Evolutionary conservation across 1,284 basidiomycete genomes (phyloP).

Genomic region (Gastroboletus turbinatus): DNA sequence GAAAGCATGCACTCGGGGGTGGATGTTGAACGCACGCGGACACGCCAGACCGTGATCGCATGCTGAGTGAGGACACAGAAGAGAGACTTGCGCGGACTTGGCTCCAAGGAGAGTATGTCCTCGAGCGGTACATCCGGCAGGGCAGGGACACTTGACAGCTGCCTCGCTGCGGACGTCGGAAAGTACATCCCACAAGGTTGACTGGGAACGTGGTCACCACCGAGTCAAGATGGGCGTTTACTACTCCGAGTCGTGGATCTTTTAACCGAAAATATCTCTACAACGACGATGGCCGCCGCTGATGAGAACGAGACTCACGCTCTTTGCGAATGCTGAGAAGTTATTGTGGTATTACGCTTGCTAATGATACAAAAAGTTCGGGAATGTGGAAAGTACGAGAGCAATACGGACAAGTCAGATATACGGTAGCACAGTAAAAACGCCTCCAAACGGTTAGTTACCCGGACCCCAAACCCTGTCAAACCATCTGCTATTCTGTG

Average conservation of each 20-base stretch:
- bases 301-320: slow-evolving; percentile 16
- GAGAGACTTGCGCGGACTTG: slow-evolving; percentile 73
- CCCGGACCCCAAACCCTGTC: slow-evolving; percentile 25
- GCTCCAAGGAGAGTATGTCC: slow-evolving; percentile 55
- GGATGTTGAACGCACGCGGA: slow-evolving; percentile 59
- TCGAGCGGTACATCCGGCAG: slow-evolving; percentile 63
- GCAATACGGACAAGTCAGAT: slow-evolving; percentile 15
- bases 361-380: slow-evolving; percentile 35
- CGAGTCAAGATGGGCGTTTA: not conserved
- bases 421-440: slow-evolving; percentile 21
- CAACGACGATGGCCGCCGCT: not conserved
- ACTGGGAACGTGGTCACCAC: not conserved
- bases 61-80: slow-evolving; percentile 74
- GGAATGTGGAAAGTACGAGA: slow-evolving; percentile 11
- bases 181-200: slow-evolving; percentile 65
- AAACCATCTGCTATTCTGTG: slow-evolving; percentile 27
- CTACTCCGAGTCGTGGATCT: not conserved
- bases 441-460: slow-evolving; percentile 9
- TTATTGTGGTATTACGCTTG: slow-evolving; percentile 28
- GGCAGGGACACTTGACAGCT: slow-evolving; percentile 63
- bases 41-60: slow-evolving; percentile 78
- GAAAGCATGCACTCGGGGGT: not conserved
- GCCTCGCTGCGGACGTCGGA: slow-evolving; percentile 73
- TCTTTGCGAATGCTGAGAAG: not conserved
- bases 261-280: slow-evolving; percentile 9